Conservation (phyloP, 2,329 filamentous ascomycete species). For the Aplosporella prunicola region DNA sequence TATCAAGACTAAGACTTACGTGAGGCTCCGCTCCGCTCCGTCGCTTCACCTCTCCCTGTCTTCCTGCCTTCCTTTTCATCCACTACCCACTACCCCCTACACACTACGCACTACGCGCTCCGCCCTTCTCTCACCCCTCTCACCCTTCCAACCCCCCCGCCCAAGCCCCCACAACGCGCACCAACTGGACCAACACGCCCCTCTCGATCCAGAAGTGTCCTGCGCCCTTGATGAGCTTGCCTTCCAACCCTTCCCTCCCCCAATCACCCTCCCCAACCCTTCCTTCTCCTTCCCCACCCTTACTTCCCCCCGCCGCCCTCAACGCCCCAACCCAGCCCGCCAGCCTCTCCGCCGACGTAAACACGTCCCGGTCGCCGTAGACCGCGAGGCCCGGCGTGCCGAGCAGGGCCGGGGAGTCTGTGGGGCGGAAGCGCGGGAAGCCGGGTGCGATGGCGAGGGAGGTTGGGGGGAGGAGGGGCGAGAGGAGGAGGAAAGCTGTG, state of each 20-base stretch:
- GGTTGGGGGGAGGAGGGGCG: constrained; percentile 37
- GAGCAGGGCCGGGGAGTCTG: constrained; percentile 3
- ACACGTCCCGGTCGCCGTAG: constrained; percentile 66
- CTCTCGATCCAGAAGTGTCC: constrained; percentile 43
- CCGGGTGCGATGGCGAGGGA: constrained; percentile 25
- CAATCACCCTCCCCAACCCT: constrained; percentile 23
- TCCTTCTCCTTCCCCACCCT: constrained; percentile 25
- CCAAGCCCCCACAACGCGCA: constrained; percentile 34
- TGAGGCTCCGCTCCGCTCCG: no score
- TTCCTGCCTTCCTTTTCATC: no score
- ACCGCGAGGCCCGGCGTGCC: constrained; percentile 50
- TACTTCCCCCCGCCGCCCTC: constrained; percentile 17
- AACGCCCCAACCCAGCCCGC: constrained; percentile 56
- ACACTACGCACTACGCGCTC: no score
- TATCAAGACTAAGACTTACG: no score
- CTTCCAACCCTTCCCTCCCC: constrained; percentile 3
- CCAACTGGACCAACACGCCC: constrained; percentile 31
- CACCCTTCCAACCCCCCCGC: constrained; percentile 16
- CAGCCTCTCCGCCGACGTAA: constrained; percentile 58
- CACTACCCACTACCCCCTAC: no score
- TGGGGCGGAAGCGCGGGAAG: constrained; percentile 3
- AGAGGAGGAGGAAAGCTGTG: constrained; percentile 36
- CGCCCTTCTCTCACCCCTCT: no score
- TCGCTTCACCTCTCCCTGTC: no score
- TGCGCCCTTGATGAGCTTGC: constrained; percentile 38